These are phyloP conservation scores for Cyberlindnera mississippiensis DNA, from an alignment of 805 yeast genomes.

Conservation along the genomic window DNA sequence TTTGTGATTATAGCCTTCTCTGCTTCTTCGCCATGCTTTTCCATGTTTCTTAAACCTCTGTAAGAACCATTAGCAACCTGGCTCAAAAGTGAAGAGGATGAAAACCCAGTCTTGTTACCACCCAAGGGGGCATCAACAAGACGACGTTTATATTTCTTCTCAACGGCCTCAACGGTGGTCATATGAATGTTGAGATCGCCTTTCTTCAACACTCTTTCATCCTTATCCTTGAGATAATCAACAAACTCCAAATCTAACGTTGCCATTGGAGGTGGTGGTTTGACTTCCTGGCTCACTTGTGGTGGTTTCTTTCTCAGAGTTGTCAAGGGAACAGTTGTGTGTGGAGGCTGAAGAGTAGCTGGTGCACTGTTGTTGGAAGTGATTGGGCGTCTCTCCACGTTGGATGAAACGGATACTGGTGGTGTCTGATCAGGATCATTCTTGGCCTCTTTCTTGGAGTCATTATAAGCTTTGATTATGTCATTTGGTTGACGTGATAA, in stretches of 20 bases:
- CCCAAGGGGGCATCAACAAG: constrained; percentile 56
- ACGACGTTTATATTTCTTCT: constrained; percentile 52
- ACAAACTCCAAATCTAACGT: constrained; percentile 59
- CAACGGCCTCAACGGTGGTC: constrained; percentile 46
- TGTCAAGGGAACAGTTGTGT: constrained; percentile 5
- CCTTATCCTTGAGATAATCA: constrained; percentile 45
- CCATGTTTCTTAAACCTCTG: constrained; percentile 37
- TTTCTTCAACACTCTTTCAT: constrained; percentile 57
- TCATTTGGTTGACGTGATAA: constrained; percentile 28
- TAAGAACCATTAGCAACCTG: constrained; percentile 44
- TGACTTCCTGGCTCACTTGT: background rate
- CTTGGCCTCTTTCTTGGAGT: constrained; percentile 7
- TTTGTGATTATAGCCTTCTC: constrained; percentile 28
- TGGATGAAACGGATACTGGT: constrained; percentile 9
- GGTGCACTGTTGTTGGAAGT: constrained; percentile 12
- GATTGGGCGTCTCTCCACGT: constrained; percentile 6
- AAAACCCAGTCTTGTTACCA: constrained; percentile 37
- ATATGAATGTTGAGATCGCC: constrained; percentile 49
- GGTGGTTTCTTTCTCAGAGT: constrained; percentile 14
- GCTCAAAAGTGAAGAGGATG: constrained; percentile 33
- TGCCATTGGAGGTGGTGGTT: constrained; percentile 42
- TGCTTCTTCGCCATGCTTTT: constrained; percentile 27
- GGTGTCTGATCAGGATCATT: constrained; percentile 4
- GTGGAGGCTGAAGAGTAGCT: background rate
- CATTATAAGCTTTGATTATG: constrained; percentile 22